Percentiles rank a stretch among this genome's conserved stretches.
phyloP scores from a whole-genome alignment of 495 filamentous ascomycete species.

The Penicillium ucsense region DNA sequence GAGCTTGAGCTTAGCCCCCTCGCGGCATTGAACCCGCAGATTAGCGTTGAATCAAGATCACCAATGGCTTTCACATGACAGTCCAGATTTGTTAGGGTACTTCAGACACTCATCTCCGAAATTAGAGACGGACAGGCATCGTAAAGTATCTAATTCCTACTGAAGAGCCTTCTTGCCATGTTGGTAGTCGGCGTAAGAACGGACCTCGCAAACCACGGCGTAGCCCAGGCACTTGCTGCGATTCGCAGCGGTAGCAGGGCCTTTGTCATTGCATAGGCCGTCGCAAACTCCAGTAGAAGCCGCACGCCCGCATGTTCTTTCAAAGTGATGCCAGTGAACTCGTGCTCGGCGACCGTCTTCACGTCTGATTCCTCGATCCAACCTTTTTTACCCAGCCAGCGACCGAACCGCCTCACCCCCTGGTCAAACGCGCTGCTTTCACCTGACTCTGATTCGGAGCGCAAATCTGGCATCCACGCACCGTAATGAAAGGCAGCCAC shows the following conservation, averaged over 20 bases:
- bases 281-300: conserved; percentile 60
- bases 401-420: conserved; percentile 46
- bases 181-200: conserved; percentile 42
- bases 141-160: conserved; percentile 13
- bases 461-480: conserved; percentile 48
- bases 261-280: conserved; percentile 85
- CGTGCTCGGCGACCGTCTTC: conserved; percentile 18
- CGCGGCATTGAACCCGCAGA: conserved; percentile 13
- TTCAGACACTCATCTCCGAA: too few relatives aligned
- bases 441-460: conserved; percentile 40
- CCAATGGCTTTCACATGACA: conserved; percentile 19
- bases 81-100: too few relatives aligned
- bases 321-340: conserved; percentile 3
- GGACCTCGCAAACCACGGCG: conserved; percentile 83
- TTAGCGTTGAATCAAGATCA: conserved; percentile 12
- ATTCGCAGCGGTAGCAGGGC: conserved; percentile 68
- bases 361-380: conserved; percentile 46
- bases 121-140: too few relatives aligned
- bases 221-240: conserved; percentile 70
- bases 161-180: conserved; percentile 28
- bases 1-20: conserved; percentile 4
- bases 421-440: conserved; percentile 38
- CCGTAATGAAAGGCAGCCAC: conserved; percentile 69
- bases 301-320: conserved; percentile 32
- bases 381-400: conserved; percentile 50